These are phyloP conservation scores for Neurospora cerealis DNA, from an alignment of 495 filamentous ascomycete species.

Conservation along the genomic window DNA sequence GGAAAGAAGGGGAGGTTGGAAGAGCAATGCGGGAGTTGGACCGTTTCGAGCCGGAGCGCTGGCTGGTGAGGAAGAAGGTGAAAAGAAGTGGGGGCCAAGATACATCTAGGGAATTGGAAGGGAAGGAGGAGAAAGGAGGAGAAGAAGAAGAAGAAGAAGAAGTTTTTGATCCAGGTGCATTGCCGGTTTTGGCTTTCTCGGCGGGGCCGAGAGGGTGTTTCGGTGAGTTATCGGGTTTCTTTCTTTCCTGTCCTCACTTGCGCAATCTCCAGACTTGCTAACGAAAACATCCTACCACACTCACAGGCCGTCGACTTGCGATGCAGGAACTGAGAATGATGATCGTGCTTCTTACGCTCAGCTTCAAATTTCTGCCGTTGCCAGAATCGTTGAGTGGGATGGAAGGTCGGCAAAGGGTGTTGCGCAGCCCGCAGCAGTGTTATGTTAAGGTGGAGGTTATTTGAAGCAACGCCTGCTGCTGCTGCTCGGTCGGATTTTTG, in stretches of 20 bases:
- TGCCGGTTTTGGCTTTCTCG: slow-evolving; percentile 15
- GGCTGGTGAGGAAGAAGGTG: slow-evolving; percentile 15
- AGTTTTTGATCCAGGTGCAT: slow-evolving; percentile 14
- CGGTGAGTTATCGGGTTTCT: slow-evolving; percentile 2
- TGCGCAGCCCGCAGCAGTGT: background rate
- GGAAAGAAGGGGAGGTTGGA: slow-evolving; percentile 3
- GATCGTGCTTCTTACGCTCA: slow-evolving; percentile 14
- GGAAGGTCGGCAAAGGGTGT: background rate
- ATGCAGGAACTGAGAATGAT: slow-evolving; percentile 19
- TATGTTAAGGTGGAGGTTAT: background rate
- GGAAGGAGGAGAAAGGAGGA: too few species aligned
- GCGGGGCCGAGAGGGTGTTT: slow-evolving; percentile 17
- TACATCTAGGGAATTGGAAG: too few species aligned
- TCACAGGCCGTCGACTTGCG: slow-evolving; percentile 15
- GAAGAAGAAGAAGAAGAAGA: slow-evolving; percentile 1
- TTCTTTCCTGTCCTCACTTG: background rate
- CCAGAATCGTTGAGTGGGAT: slow-evolving; percentile 1
- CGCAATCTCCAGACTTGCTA: background rate
- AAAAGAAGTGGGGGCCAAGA: slow-evolving; percentile 5
- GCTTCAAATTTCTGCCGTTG: slow-evolving; percentile 18
- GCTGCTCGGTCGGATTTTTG: background rate
- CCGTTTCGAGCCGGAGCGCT: slow-evolving; percentile 20
- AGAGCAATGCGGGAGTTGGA: slow-evolving; percentile 13
- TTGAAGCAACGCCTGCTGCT: background rate
- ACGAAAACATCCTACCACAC: background rate